A percentile compares a stretch with the other conserved stretches of the same genome.
Conservation (phyloP, 768 basidiomycete species). For the Macrolepiota albuminosa region DNA sequence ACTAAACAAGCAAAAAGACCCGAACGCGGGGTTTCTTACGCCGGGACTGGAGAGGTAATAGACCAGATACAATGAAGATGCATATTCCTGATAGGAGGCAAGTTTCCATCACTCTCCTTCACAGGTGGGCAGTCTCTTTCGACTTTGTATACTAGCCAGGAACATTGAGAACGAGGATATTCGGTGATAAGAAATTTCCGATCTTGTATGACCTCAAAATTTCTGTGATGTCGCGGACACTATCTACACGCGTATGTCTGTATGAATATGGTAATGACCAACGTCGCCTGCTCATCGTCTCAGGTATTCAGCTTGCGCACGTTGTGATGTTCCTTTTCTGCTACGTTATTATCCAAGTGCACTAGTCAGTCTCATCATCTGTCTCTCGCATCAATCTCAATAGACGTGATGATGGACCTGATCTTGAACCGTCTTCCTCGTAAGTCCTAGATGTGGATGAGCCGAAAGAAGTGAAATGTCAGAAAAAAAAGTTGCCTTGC, state of each 20-base stretch:
- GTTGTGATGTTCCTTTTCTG: background rate
- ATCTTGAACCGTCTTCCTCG: conserved; percentile 12
- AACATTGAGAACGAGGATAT: too few relatives aligned
- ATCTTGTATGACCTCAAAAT: background rate
- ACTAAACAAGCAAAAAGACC: too few relatives aligned
- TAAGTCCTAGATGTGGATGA: conserved; percentile 1
- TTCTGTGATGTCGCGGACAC: background rate
- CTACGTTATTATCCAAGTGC: background rate
- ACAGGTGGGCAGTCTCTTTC: too few relatives aligned
- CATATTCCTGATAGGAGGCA: too few relatives aligned
- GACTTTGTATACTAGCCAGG: too few relatives aligned
- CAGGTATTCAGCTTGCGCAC: background rate
- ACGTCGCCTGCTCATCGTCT: background rate
- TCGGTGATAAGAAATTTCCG: background rate
- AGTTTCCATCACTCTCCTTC: too few relatives aligned
- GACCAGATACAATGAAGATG: too few relatives aligned
- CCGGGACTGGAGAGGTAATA: too few relatives aligned
- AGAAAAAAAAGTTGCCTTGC: background rate
- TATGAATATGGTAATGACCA: background rate
- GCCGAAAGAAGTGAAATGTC: background rate
- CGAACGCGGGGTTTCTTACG: too few relatives aligned
- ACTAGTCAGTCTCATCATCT: background rate
- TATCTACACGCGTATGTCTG: background rate
- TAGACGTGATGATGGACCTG: conserved; percentile 11
- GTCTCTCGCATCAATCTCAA: conserved; percentile 5